Base-by-base conservation (phyloP, 1,139 yeast species). In the Tardiomyces depauwii region DNA sequence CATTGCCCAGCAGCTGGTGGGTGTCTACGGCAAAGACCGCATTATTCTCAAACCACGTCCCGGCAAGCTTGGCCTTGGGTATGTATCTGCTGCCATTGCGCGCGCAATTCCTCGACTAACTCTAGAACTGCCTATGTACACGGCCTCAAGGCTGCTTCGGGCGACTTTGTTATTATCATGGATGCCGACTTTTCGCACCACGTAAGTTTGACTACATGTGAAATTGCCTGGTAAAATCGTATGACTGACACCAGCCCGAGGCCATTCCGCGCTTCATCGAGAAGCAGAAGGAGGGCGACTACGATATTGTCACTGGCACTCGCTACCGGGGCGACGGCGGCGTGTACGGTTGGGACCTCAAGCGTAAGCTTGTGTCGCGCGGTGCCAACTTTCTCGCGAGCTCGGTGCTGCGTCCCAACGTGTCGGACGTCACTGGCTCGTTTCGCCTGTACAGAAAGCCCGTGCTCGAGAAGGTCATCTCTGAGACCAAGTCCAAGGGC, bases 291-390 rank as follows among this genome's bases (percentile, higher is more conserved):
- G 68, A 72, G 50, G 74, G 71, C 45, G 65, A 82, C 64, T 82
- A 67, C 58, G 93, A 83, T 58, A 82, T 83, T 62, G 91, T 83
- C 45, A 82, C 91, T n/a, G 93, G 93, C 44, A 83, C 93, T 16
- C 75, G 93, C 58, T 83, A 83, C 57, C 83, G 84, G 18, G 89
- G 89, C 13, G 70, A 82, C 55, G 93, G 93, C 28, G 93, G 93
- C 43, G 93, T 83, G 32, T 83, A 74, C 57, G 93, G 93, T 32
- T 83, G 93, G 93, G 89, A 83, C 60, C 74, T 83, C 61, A 82
- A 82, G 72, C 74, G 93, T 59, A 83, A 83, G 62, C 72, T 83
- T 61, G 85, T 82, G 44, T 79, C 86, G 21, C 73, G 91, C 59
- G 91, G 91, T 39, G 93, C 93, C 59, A 83, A 83, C 65, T 82